Conservation (phyloP, 2,329 filamentous ascomycete genomes). For the Orbilia blumenaviensis region DNA sequence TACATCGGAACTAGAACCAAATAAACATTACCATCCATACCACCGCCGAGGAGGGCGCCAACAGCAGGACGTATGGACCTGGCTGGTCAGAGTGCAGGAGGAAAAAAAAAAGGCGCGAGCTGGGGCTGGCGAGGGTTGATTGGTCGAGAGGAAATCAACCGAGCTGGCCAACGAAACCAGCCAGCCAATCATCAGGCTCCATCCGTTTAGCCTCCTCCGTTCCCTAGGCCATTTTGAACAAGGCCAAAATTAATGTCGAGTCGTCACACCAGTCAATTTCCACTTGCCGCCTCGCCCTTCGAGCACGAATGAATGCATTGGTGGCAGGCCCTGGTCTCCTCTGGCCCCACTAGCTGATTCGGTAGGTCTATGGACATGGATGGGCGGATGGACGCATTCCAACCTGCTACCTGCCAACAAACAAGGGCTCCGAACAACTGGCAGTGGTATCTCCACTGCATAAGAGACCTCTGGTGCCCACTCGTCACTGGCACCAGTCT, state of each 20-base stretch:
- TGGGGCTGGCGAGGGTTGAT: conserved; percentile 17
- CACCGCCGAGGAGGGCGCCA: no score
- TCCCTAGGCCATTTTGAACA: no score
- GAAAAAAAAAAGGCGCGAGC: conserved; percentile 23
- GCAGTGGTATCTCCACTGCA: conserved; percentile 35
- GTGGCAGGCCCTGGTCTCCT: not conserved
- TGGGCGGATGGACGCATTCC: no score
- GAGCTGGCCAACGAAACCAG: not conserved
- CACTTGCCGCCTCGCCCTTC: conserved; percentile 35
- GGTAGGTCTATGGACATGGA: no score
- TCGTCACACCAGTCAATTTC: conserved; percentile 28
- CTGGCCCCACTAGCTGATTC: not conserved
- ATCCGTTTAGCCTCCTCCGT: not conserved
- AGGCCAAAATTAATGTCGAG: conserved; percentile 3
- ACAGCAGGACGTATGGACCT: not conserved
- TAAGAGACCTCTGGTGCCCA: conserved; percentile 50
- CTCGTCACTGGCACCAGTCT: conserved; percentile 23
- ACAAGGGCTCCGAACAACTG: conserved; percentile 28
- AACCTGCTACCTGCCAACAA: conserved; percentile 1
- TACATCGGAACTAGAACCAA: not conserved
- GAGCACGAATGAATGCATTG: conserved; percentile 17
- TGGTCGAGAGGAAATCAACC: conserved; percentile 16
- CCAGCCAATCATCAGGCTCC: not conserved
- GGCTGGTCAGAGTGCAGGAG: not conserved
- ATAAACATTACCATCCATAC: no score